Evolutionary conservation across 2,329 filamentous ascomycete species (phyloP).

Genomic region (Fusarium luffae): DNA sequence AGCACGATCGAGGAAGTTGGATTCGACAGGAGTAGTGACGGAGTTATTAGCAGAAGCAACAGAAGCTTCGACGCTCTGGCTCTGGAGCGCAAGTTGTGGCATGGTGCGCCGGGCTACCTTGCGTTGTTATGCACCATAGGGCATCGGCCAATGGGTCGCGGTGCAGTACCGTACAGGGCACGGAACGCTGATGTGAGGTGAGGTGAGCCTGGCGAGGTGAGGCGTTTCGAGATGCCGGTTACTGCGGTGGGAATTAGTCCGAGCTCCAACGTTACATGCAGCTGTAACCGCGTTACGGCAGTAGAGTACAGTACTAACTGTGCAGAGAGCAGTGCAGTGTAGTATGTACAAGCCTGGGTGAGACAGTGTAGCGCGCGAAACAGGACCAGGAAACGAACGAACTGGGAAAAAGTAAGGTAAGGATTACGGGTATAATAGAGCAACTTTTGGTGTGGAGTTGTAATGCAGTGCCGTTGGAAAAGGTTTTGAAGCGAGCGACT

Average conservation of each 20-base stretch:
- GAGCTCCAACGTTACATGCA: conserved; percentile 45
- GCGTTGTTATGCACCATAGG: conserved; percentile 48
- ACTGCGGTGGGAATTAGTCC: conserved; percentile 41
- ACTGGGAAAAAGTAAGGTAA: conserved; percentile 4
- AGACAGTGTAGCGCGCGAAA: conserved; percentile 22
- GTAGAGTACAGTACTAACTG: not conserved
- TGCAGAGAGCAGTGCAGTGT: not conserved
- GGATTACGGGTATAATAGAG: conserved; percentile 22
- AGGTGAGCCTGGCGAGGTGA: conserved; percentile 24
- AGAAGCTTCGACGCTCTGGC: conserved; percentile 53
- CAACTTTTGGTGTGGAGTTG: conserved; percentile 18
- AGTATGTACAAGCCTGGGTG: conserved; percentile 23
- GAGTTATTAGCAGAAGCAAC: conserved; percentile 33
- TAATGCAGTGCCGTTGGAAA: conserved; percentile 30
- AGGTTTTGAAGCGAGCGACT: conserved; percentile 34
- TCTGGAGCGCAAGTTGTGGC: conserved; percentile 63
- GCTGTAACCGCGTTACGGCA: conserved; percentile 34
- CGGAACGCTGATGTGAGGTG: conserved; percentile 37
- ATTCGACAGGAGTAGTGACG: conserved; percentile 26
- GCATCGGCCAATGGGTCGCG: conserved; percentile 45
- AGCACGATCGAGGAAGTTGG: conserved; percentile 22
- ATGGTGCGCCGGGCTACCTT: conserved; percentile 56
- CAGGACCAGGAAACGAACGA: conserved; percentile 9
- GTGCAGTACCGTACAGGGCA: conserved; percentile 19
- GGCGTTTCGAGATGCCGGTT: conserved; percentile 51